Conservation (phyloP, 176 grass and related monocot genomes). For the Phoenix dactylifera region DNA sequence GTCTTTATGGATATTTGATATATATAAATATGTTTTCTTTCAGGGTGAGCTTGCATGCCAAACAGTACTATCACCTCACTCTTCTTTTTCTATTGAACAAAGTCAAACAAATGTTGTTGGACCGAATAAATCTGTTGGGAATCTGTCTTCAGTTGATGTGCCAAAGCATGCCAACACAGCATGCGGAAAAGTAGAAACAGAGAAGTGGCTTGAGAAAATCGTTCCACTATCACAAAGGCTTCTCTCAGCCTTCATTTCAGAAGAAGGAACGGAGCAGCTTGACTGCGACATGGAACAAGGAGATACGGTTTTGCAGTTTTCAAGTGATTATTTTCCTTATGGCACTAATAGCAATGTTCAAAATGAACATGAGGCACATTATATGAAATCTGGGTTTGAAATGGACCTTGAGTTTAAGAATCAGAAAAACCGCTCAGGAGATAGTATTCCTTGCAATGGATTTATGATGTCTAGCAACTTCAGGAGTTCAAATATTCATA, state of each 20-base stretch:
- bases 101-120: slow-evolving; percentile 25
- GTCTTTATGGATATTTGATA: too few species aligned
- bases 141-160: slow-evolving; percentile 11
- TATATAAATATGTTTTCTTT: not conserved
- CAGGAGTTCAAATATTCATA: slow-evolving; percentile 32
- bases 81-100: slow-evolving; percentile 27
- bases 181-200: slow-evolving; percentile 25
- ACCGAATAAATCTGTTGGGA: slow-evolving; percentile 24
- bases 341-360: slow-evolving; percentile 26
- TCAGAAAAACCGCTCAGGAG: slow-evolving; percentile 27
- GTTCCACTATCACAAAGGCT: slow-evolving; percentile 63
- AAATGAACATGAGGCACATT: slow-evolving; percentile 35
- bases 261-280: slow-evolving; percentile 43
- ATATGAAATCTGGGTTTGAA: slow-evolving; percentile 26
- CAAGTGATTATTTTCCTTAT: slow-evolving; percentile 29
- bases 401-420: slow-evolving; percentile 30
- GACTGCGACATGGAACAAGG: slow-evolving; percentile 24
- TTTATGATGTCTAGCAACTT: slow-evolving; percentile 43
- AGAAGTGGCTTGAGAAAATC: slow-evolving; percentile 44
- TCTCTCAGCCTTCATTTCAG: slow-evolving; percentile 68
- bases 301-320: slow-evolving; percentile 29
- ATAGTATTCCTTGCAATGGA: slow-evolving; percentile 42
- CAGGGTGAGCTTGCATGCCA: slow-evolving; percentile 42
- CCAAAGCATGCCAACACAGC: not conserved
- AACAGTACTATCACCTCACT: slow-evolving; percentile 30